Evolutionary conservation across 345 rosid genomes (phyloP), one percentile per base, ranked within the genome.

Genomic region (Carallia brachiata): DNA sequence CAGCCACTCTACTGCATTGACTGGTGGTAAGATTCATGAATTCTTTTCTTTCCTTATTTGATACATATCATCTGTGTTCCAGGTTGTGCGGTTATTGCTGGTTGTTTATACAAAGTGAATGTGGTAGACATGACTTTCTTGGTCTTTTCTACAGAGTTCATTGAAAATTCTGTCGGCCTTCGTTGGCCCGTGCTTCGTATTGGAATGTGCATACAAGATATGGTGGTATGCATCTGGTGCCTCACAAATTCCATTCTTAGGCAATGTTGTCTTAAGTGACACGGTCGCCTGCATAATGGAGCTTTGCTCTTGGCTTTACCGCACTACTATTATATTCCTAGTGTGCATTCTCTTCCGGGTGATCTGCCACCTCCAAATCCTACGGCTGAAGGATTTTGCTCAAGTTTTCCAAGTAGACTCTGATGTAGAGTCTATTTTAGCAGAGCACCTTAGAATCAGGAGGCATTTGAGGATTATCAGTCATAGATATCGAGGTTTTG

Each of bases 161-260:
- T 60, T 90, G 58, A 87, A 87, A 81, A 78, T 95, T 53, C 84
- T 95, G 57, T 79, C 77, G 53, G 23, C 77, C 62, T 95, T 95
- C 74, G 97, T 85, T 36, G 70, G 88, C 5, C 97, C 97, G 16
- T 91, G 97, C 69, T 86, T 92, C 72, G 4, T 86, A 63, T 89
- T 86, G 13, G 96, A 90, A 76, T 77, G 82, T 31, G 87, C 92
- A 15, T 95, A 95, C 82, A 91, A 92, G 77, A 88, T 92, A 76
- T 95, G 99, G 99, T 91, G 97, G 98, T 91, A 94, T 62, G 92
- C 96, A 1, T 91, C 99, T 15, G 97, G 95, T 7, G 95, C 93
- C 73, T 88, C 97, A 55, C 88, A 85, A 68, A 94, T 90, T 65
- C 98, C 98, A 3, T 94, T 91, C 82, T 71, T 91, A 13, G 96